These are phyloP conservation scores for Cladosporium austrohemisphaericum DNA, from an alignment of 2,329 filamentous ascomycete species.

Conservation along the genomic window DNA sequence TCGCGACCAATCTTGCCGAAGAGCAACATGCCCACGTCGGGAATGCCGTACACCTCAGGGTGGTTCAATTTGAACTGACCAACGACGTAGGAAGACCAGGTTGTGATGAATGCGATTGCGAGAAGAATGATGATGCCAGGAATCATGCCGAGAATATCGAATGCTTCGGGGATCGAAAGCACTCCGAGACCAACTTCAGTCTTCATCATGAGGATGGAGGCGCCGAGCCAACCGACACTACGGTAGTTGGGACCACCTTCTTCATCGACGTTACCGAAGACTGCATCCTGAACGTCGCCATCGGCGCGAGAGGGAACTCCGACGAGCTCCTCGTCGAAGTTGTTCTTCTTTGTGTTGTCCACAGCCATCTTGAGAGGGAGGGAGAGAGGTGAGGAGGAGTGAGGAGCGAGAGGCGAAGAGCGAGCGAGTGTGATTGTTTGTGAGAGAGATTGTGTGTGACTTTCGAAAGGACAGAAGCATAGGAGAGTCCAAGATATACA, in stretches of 20 bases:
- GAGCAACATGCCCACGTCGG: constrained; percentile 55
- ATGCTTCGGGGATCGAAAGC: constrained; percentile 48
- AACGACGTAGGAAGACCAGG: constrained; percentile 49
- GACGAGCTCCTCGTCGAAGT: constrained; percentile 13
- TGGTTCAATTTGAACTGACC: constrained; percentile 54
- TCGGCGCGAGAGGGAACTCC: constrained; percentile 16
- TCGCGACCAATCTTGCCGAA: constrained; percentile 52
- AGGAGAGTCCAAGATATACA: constrained; percentile 12
- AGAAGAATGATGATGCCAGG: constrained; percentile 47
- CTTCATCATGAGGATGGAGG: constrained; percentile 45
- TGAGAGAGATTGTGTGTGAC: too few relatives aligned
- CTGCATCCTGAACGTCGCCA: constrained; percentile 21
- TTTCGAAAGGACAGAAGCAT: neutral
- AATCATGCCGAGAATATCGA: constrained; percentile 46
- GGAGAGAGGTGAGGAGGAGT: neutral
- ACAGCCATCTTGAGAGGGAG: neutral
- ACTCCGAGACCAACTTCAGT: constrained; percentile 46
- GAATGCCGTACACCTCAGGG: constrained; percentile 54
- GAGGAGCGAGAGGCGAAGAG: neutral
- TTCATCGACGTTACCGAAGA: constrained; percentile 20
- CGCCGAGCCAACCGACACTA: constrained; percentile 42
- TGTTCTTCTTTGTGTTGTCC: constrained; percentile 8
- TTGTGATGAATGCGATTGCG: constrained; percentile 42
- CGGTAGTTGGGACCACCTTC: constrained; percentile 22
- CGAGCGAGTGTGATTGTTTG: too few relatives aligned